Base-by-base conservation (phyloP, 2,329 filamentous ascomycete species). In the Coniella lustricola region DNA sequence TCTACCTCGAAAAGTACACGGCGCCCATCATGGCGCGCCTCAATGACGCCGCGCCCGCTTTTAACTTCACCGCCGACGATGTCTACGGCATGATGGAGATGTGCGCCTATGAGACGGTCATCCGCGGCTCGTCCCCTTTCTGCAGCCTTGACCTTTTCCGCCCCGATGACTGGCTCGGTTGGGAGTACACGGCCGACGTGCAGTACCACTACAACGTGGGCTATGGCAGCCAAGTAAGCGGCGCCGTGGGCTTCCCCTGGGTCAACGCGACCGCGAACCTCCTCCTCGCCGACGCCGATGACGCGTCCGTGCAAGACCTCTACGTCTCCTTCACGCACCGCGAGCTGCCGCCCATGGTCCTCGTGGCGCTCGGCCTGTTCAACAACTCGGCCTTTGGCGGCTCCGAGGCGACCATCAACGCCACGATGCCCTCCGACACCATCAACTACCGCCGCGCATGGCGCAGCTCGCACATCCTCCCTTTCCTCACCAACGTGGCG, bases 261-360 rank as follows among this genome's bases (percentile, higher is more conserved):
- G 59, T 85, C 5, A 83, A 83, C 54, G 76, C 80, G 0, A 81
- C 80, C 0, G 69, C 78, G 0, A 57, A 66, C 9, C 65, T 79
- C 0, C 65, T 82, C 9, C 58, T 78, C 45, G 62, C 56, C 21
- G 53, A 63, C n/a, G 62, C 56, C 20, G 53, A 63, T 13, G 46
- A 60, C 1, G 55, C 62, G 0, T 60, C 64, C 5, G 59, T 58
- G 12, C 73, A 85, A 57, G 79, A 85, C 48, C 68, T 86, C 7
- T 83, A 81, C 58, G 70, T 85, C 35, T 81, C 78, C 45, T 86
- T 86, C 66, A 85, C 82, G 0, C 82, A 86, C 60, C 77, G 82
- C 17, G 82, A 86, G 60, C 66, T 86, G 2, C 82, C 82, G 1
- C 82, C 83, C 1, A 81, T 79, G 50, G 79, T 85, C 1, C 65